Conservation (phyloP, 495 filamentous ascomycete genomes). For the Daldinia loculata region DNA sequence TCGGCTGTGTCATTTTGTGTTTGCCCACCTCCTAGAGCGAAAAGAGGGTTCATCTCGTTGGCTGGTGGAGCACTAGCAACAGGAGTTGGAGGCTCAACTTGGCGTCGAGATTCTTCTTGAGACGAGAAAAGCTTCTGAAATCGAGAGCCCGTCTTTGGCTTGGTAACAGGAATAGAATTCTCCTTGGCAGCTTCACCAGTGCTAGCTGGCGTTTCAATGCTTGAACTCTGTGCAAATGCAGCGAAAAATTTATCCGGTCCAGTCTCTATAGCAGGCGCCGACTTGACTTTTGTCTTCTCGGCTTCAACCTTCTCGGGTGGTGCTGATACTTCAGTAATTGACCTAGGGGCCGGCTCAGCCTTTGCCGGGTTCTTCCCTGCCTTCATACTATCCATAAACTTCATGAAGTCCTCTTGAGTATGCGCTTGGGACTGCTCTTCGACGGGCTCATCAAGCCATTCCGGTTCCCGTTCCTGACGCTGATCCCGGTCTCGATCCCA, state of each 20-base stretch:
- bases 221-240: slow-evolving; percentile 62
- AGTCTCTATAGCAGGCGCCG: slow-evolving; percentile 68
- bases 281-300: slow-evolving; percentile 61
- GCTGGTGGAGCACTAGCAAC: slow-evolving; percentile 39
- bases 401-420: slow-evolving; percentile 92
- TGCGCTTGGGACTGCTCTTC: slow-evolving; percentile 74
- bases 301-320: slow-evolving; percentile 44
- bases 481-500: slow-evolving; percentile 73
- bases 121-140: slow-evolving; percentile 85
- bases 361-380: slow-evolving; percentile 58
- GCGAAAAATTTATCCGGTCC: slow-evolving; percentile 85
- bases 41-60: slow-evolving; percentile 42
- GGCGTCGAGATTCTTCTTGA: slow-evolving; percentile 66
- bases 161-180: slow-evolving; percentile 45
- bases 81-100: slow-evolving; percentile 60
- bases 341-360: slow-evolving; percentile 47
- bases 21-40: slow-evolving; percentile 43
- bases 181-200: slow-evolving; percentile 53
- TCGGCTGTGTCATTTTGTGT: slow-evolving; percentile 71
- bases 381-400: slow-evolving; percentile 95
- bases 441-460: slow-evolving; percentile 83
- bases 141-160: slow-evolving; percentile 67
- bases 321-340: slow-evolving; percentile 38
- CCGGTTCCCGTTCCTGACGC: slow-evolving; percentile 79
- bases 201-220: slow-evolving; percentile 40